Conservation (phyloP, 805 yeast genomes). For the Starmerella cellae region DNA sequence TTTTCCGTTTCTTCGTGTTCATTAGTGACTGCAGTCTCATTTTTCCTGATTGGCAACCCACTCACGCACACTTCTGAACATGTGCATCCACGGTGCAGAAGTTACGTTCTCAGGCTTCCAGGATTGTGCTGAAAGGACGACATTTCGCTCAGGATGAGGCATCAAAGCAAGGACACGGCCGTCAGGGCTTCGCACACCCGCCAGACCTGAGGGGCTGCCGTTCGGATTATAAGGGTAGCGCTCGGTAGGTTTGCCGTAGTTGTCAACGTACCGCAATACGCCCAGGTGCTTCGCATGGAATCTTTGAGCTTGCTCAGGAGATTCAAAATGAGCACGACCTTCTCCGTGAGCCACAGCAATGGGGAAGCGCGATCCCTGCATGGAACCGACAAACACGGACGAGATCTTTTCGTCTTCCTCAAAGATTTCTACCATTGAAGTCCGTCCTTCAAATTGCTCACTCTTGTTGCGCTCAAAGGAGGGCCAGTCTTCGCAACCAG, state of each 20-base stretch:
- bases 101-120: conserved; percentile 52
- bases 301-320: conserved; percentile 33
- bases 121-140: conserved; percentile 77
- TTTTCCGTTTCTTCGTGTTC: neutral
- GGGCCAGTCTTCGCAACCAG: conserved; percentile 95
- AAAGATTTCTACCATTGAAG: conserved; percentile 68
- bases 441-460: conserved; percentile 96
- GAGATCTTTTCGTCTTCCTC: conserved; percentile 10
- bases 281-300: conserved; percentile 41
- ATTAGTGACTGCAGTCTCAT: neutral
- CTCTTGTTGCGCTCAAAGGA: conserved; percentile 78
- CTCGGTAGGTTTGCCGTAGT: conserved; percentile 73
- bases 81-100: conserved; percentile 77
- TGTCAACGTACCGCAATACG: conserved; percentile 74
- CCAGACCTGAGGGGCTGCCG: conserved; percentile 86
- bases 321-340: conserved; percentile 70
- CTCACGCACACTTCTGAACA: conserved; percentile 82
- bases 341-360: conserved; percentile 99
- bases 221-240: conserved; percentile 90
- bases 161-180: conserved; percentile 96
- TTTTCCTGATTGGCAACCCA: conserved; percentile 57
- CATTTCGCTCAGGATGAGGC: conserved; percentile 98
- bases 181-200: conserved; percentile 79
- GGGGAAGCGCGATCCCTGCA: conserved; percentile 89
- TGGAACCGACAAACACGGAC: conserved; percentile 66